These are phyloP conservation scores for Claviceps sp. DNA, from an alignment of 2,329 filamentous ascomycete species.

Conservation along the genomic window DNA sequence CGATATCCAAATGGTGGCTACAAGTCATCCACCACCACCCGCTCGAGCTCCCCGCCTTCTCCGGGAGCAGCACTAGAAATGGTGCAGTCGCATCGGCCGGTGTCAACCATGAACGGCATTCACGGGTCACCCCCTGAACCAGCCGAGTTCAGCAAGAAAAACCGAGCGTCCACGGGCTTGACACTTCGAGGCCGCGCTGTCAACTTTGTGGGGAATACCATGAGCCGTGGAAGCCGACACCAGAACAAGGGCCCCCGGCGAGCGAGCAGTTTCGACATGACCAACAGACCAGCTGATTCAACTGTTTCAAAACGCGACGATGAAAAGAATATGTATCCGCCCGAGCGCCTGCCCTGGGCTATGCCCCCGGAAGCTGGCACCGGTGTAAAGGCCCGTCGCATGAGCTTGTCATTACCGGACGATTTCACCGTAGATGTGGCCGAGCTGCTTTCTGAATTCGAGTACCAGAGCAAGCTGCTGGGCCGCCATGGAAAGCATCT, in stretches of 20 bases:
- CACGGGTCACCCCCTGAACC: conserved; percentile 25
- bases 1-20: conserved; percentile 28
- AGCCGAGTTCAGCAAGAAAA: conserved; percentile 36
- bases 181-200: conserved; percentile 33
- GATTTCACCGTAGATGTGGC: conserved; percentile 60
- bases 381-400: conserved; percentile 63
- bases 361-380: conserved; percentile 56
- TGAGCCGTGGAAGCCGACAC: conserved; percentile 12
- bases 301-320: conserved; percentile 9
- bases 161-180: conserved; percentile 36
- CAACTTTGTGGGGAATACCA: conserved; percentile 28
- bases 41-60: conserved; percentile 37
- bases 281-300: conserved; percentile 16
- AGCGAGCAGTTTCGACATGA: conserved; percentile 36
- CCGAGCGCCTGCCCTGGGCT: conserved; percentile 39
- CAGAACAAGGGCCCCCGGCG: conserved; percentile 17
- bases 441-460: conserved; percentile 53
- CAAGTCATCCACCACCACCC: conserved; percentile 30
- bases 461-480: conserved; percentile 55
- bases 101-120: conserved; percentile 5
- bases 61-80: conserved; percentile 33
- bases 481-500: conserved; percentile 62
- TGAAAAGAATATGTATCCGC: conserved; percentile 18
- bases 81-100: conserved; percentile 15
- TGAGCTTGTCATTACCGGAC: conserved; percentile 61